A percentile compares a stretch with the other conserved stretches of the same genome.
Conservation (phyloP, 495 filamentous ascomycete species). For the Pyrenula aspistea region DNA sequence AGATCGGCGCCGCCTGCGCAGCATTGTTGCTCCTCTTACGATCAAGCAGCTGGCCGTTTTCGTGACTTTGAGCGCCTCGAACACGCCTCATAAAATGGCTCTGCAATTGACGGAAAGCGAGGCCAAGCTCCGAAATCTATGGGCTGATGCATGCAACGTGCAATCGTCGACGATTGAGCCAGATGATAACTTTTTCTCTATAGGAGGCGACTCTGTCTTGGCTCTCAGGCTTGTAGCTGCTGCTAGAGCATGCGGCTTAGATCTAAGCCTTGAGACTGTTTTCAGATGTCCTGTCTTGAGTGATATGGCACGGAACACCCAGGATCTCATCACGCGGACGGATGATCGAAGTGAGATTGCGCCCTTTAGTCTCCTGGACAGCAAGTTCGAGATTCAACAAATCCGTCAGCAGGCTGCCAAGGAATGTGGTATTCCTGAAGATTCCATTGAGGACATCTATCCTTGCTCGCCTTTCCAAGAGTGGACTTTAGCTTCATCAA, state of each 20-base stretch:
- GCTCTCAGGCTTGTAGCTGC: conserved; percentile 42
- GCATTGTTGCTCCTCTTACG: neutral
- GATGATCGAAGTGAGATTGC: conserved; percentile 13
- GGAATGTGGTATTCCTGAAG: conserved; percentile 26
- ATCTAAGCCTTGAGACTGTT: conserved; percentile 35
- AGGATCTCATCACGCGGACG: neutral
- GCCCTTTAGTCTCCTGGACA: conserved; percentile 34
- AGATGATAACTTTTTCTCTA: conserved; percentile 38
- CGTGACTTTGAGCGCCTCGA: neutral
- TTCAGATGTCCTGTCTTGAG: conserved; percentile 31
- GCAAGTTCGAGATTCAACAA: neutral
- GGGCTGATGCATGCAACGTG: neutral
- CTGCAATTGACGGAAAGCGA: neutral
- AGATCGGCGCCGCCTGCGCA: neutral
- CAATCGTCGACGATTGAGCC: conserved; percentile 19
- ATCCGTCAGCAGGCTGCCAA: conserved; percentile 28
- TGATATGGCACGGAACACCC: conserved; percentile 26
- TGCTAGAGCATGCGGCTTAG: conserved; percentile 27
- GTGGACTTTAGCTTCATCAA: conserved; percentile 51
- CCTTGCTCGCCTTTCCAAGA: conserved; percentile 64
- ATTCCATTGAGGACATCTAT: conserved; percentile 42
- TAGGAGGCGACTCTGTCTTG: conserved; percentile 44
- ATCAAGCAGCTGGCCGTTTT: neutral
- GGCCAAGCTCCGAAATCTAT: neutral
- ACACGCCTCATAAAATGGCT: neutral